phyloP scores from a whole-genome alignment of 495 filamentous ascomycete genomes.

The Pyronema omphalodes region DNA sequence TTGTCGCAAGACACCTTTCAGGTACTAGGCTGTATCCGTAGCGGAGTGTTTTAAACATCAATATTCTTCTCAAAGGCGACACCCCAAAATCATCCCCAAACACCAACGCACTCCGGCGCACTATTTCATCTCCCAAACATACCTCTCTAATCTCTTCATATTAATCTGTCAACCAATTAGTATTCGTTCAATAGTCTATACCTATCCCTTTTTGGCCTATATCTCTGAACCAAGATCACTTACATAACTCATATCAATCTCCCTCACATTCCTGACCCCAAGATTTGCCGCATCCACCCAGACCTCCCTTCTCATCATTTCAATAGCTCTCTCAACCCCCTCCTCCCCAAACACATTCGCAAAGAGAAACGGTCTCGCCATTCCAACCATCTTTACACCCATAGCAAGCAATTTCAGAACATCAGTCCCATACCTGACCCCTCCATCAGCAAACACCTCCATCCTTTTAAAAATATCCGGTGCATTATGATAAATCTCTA shows the following conservation, averaged over 20 bases:
- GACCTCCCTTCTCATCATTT: constrained; percentile 27
- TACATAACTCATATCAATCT: constrained; percentile 20
- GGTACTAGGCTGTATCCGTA: too few species aligned
- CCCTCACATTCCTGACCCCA: constrained; percentile 26
- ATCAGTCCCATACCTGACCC: constrained; percentile 31
- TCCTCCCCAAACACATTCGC: constrained; percentile 28
- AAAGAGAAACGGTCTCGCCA: constrained; percentile 29
- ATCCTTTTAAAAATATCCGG: constrained; percentile 27
- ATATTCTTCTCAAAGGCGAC: too few species aligned
- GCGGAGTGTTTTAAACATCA: too few species aligned
- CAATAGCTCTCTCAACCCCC: constrained; percentile 25
- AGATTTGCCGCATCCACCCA: constrained; percentile 26
- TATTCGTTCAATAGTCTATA: background rate
- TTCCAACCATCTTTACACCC: constrained; percentile 30
- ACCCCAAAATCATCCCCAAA: too few species aligned
- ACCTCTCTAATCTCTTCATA: background rate
- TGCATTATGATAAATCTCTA: constrained; percentile 26
- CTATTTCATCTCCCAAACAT: background rate
- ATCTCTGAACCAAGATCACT: background rate
- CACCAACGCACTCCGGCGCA: background rate
- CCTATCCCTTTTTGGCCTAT: background rate
- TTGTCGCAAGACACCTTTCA: too few species aligned
- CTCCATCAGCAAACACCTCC: constrained; percentile 31
- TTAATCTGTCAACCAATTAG: background rate
- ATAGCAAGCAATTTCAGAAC: constrained; percentile 29